Evolutionary conservation across 306 rosid genomes (phyloP), one percentile per base, ranked within the genome.

Genomic region (Myrica gale): DNA sequence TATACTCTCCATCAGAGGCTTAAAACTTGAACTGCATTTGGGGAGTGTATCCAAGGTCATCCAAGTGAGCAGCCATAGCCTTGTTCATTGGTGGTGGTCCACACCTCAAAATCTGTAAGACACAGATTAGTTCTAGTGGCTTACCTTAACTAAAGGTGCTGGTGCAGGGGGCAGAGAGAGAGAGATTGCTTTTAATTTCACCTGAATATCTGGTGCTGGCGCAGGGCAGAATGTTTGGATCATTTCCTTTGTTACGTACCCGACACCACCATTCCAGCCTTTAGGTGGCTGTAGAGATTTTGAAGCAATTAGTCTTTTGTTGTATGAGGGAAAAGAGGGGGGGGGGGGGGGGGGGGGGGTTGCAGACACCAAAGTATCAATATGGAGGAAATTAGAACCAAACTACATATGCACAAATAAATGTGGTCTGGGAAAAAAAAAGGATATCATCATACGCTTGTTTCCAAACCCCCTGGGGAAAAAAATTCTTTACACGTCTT

Each of bases 11-110:
- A 16, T 61, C 48, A 12, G 74, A 58, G 68, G 74, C 46, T 75
- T 82, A 90, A 76, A 87, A 87, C 81, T 78, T 79, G 76, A 87
- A 87, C 80, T 72, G 90, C 90, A 82, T 87, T 52, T 78, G 71
- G 13, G 74, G 48, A 53, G 75, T 51, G 75, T 87, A 84, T 70
- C 82, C 87, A 58, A 84, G 85, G 46, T 41, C 74, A 3, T 69
- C 79, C 41, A 87, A 85, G 57, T 72, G 80, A 57, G 82, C 82
- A 63, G 82, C 88, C 84, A 87, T 84, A 43, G 87, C 85, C 63
- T 84, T 87, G 84, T 84, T 87, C 90, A 87, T 87, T 0, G 84
- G 90, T 16, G 87, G 88, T 43, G 90, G 90, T 0, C 90, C 90
- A 6, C 90, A 87, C 81, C 88, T 80, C 52, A 87, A 73, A 3